Base-by-base conservation (phyloP, 768 basidiomycete genomes). In the Rubroboletus satanas region DNA sequence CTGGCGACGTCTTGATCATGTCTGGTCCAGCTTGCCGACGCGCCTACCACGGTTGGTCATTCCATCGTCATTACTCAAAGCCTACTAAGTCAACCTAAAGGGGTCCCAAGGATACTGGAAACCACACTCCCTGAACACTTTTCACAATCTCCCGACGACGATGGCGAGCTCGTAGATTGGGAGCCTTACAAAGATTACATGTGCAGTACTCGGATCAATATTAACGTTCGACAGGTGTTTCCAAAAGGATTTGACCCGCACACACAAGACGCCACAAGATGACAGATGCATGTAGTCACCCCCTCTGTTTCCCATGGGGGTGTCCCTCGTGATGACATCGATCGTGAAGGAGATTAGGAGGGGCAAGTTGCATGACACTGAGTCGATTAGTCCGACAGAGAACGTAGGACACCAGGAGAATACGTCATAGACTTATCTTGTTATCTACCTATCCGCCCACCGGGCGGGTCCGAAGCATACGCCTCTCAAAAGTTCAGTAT, bases 1-100 rank as follows among this genome's bases (percentile, higher is more conserved):
- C 91, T 0, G 96, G 96, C 3, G 97, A 99, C 66, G 83, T 88
- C 1, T 76, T 97, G 21, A 84, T 98, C 63, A 97, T 99, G 94
- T 90, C 90, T 1, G 96, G 97, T 0, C 86, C 86, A 9, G 75
- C 75, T 23, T 90, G 93, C 61, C 79, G 95, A 51, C 76, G 93
- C 36, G 89, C 87, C n/a, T 98, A 90, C 68, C 96, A 99, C 62
- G 96, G 95, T 88, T 26, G n/a, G 81, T 71, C 18, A 4, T 37
- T 47, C 49, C 38, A 5, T 28, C 15, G n/a, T 46, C 35, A 36
- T 33, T 9, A 0, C 11, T 0, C n/a, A 21, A 18, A 48, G 15
- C 1, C 15, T 6, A 45, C 41, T 50, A 18, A 52, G 18, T 38
- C 33, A 23, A 3, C 28, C 28, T 17, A 15, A 49, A 92, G 90